A percentile compares a stretch with the other conserved stretches of the same genome.
These are phyloP conservation scores for Lithocarpus polystachyus DNA, from an alignment of 306 rosid genomes.

Conservation along the genomic window DNA sequence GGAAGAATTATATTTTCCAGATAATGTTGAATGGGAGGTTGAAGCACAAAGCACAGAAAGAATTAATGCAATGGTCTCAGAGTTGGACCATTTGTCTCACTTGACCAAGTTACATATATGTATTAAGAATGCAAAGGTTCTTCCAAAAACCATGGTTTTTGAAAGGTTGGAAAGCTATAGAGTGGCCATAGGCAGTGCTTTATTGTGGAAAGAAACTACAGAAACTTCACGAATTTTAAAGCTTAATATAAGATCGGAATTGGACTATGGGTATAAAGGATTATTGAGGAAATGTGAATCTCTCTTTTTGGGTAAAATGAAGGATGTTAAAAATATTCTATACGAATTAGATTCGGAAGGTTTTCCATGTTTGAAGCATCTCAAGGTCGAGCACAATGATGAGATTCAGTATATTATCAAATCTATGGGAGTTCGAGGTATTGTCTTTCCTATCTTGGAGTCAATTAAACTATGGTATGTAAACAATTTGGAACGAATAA, in stretches of 20 bases:
- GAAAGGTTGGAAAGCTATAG: background rate
- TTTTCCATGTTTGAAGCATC: background rate
- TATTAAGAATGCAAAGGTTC: background rate
- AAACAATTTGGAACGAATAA: background rate
- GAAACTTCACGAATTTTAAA: background rate
- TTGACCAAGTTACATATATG: background rate
- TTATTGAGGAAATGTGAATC: background rate
- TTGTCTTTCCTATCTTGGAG: background rate
- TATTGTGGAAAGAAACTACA: accelerated
- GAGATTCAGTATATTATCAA: background rate
- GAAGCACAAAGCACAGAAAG: background rate
- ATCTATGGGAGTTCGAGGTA: background rate
- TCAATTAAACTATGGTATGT: accelerated
- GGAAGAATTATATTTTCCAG: background rate
- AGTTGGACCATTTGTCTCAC: background rate
- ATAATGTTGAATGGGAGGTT: background rate
- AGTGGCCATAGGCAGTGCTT: background rate
- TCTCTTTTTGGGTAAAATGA: accelerated
- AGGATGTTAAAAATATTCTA: background rate
- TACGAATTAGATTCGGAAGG: background rate
- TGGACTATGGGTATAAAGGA: accelerated
- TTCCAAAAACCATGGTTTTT: background rate
- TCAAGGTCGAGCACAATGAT: accelerated
- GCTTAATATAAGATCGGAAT: accelerated
- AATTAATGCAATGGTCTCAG: background rate